These are phyloP conservation scores for Linnemannia schmuckeri DNA, from an alignment of 192 early-diverging fungal species.

Conservation along the genomic window DNA sequence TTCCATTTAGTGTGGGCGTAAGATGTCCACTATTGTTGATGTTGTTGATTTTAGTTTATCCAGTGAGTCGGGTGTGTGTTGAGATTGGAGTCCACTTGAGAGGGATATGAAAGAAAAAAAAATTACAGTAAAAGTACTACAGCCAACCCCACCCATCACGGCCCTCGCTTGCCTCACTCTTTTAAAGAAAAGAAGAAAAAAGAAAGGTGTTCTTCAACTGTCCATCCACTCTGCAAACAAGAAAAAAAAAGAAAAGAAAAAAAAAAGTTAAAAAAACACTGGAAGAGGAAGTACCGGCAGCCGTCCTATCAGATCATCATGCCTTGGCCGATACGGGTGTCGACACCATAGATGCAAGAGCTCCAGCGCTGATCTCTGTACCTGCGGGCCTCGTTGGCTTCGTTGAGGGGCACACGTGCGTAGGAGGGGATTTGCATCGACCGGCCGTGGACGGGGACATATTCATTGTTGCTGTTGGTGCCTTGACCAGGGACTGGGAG, in stretches of 20 bases:
- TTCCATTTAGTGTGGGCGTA: too few species aligned
- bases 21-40: background rate
- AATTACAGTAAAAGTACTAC: background rate
- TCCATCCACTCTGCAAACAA: background rate
- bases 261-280: background rate
- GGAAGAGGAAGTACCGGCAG: background rate
- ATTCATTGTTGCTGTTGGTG: constrained; percentile 11
- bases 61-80: background rate
- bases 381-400: constrained; percentile 39
- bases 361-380: constrained; percentile 54
- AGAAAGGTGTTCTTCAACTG: background rate
- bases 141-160: background rate
- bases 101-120: background rate
- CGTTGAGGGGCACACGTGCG: constrained; percentile 44
- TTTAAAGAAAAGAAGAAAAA: constrained; percentile 1
- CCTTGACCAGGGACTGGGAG: constrained; percentile 32
- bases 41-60: background rate
- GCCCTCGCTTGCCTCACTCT: background rate
- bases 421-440: constrained; percentile 55
- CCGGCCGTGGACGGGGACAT: constrained; percentile 46
- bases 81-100: background rate
- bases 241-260: background rate
- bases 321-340: constrained; percentile 49
- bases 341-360: constrained; percentile 50
- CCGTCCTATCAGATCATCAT: constrained; percentile 41